Evolutionary conservation across 805 yeast species (phyloP).

Genomic region (Teunomyces barrocoloradensis): DNA sequence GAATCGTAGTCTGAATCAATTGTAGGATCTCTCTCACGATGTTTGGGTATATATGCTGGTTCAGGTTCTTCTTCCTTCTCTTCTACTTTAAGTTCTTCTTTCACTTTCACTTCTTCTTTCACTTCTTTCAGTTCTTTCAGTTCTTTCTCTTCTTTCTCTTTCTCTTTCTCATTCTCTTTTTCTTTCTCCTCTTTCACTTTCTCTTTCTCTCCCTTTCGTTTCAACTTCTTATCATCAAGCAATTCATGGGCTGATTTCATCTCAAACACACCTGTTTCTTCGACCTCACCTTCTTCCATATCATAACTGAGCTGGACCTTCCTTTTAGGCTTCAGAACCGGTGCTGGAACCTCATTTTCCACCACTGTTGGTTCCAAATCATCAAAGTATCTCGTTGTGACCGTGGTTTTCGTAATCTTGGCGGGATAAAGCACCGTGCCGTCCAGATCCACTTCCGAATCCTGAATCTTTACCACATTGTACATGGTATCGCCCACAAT

Average conservation of each 20-base stretch:
- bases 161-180: too few relatives aligned
- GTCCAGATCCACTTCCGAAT: conserved; percentile 42
- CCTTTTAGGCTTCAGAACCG: conserved; percentile 23
- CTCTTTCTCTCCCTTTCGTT: neutral
- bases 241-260: conserved; percentile 46
- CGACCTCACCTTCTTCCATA: conserved; percentile 37
- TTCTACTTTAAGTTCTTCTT: too few relatives aligned
- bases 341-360: conserved; percentile 13
- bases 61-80: neutral
- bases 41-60: neutral
- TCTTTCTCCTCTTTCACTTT: conserved; percentile 5
- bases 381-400: conserved; percentile 49
- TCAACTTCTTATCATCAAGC: conserved; percentile 20
- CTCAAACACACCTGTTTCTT: conserved; percentile 25
- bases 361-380: conserved; percentile 27
- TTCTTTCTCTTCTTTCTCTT: conserved; percentile 2
- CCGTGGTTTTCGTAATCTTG: conserved; percentile 36
- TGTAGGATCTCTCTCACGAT: conserved; percentile 14
- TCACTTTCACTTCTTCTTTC: too few relatives aligned
- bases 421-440: conserved; percentile 55
- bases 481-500: conserved; percentile 56
- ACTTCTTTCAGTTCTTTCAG: neutral
- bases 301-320: conserved; percentile 34
- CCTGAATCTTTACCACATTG: conserved; percentile 48
- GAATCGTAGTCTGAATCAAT: conserved; percentile 26